A percentile compares a stretch with the other conserved stretches of the same genome.
phyloP scores from a whole-genome alignment of 139 green algal genomes.

The Chlamydomonas sp. region DNA sequence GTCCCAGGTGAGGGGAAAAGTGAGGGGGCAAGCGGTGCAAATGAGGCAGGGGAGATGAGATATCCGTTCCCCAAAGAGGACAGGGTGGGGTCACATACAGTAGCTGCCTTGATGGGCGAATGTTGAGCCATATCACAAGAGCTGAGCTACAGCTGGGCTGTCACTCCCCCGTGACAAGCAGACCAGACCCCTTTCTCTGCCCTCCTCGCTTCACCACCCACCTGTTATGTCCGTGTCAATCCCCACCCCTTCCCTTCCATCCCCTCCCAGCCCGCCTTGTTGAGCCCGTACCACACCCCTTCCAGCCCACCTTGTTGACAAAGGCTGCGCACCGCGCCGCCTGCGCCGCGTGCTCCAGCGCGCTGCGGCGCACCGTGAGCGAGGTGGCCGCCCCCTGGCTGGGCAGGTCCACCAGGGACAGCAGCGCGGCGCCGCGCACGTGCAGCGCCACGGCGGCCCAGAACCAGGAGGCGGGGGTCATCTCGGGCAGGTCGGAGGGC shows the following conservation, averaged over 20 bases:
- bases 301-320: conserved; percentile 40
- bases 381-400: conserved; percentile 25
- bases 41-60: background rate
- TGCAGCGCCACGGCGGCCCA: conserved; percentile 60
- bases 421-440: conserved; percentile 39
- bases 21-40: background rate
- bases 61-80: too few species aligned
- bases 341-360: conserved; percentile 45
- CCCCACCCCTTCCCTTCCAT: background rate
- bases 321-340: conserved; percentile 51
- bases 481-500: conserved; percentile 50
- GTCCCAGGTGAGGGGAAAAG: background rate
- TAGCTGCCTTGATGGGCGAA: too few species aligned
- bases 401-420: conserved; percentile 34
- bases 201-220: too few species aligned
- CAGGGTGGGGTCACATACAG: too few species aligned
- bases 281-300: background rate
- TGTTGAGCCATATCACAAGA: too few species aligned
- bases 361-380: conserved; percentile 44
- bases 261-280: background rate
- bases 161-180: too few species aligned
- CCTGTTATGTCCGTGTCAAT: background rate
- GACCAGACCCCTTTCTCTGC: too few species aligned
- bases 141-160: too few species aligned
- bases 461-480: conserved; percentile 59